Conservation (phyloP, 2,329 filamentous ascomycete genomes). For the Diaporthe longicolla region DNA sequence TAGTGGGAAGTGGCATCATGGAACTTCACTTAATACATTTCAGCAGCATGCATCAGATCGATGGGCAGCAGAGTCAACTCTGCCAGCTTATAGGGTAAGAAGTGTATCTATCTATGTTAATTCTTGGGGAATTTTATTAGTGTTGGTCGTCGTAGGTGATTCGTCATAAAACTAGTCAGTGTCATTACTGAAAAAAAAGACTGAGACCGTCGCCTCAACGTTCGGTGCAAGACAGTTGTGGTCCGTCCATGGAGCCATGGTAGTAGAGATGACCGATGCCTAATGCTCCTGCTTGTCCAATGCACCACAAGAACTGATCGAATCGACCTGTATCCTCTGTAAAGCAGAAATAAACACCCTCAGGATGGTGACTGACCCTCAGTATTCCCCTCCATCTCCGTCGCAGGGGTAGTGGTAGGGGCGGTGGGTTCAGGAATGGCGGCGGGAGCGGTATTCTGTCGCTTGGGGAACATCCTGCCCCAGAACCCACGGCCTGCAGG, state of each 20-base stretch:
- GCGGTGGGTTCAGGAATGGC: background rate
- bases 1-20: no score
- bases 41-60: background rate
- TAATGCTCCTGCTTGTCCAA: background rate
- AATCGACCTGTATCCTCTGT: background rate
- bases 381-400: background rate
- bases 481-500: slow-evolving; percentile 22
- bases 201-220: slow-evolving; percentile 14
- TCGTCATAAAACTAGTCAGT: slow-evolving; percentile 5
- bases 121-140: background rate
- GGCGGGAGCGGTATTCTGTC: background rate
- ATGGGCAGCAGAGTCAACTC: no score
- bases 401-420: background rate
- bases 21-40: no score
- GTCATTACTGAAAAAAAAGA: slow-evolving; percentile 8
- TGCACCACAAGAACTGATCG: background rate
- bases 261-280: background rate
- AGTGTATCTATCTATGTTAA: slow-evolving; percentile 19
- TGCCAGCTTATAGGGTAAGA: background rate
- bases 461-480: slow-evolving; percentile 37
- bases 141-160: slow-evolving; percentile 34
- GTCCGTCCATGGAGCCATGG: background rate
- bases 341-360: background rate
- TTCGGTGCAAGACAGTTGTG: background rate
- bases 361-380: background rate